Percentiles rank a stretch among this genome's conserved stretches.
phyloP scores from a whole-genome alignment of 768 basidiomycete genomes.

The Suillus subluteus region DNA sequence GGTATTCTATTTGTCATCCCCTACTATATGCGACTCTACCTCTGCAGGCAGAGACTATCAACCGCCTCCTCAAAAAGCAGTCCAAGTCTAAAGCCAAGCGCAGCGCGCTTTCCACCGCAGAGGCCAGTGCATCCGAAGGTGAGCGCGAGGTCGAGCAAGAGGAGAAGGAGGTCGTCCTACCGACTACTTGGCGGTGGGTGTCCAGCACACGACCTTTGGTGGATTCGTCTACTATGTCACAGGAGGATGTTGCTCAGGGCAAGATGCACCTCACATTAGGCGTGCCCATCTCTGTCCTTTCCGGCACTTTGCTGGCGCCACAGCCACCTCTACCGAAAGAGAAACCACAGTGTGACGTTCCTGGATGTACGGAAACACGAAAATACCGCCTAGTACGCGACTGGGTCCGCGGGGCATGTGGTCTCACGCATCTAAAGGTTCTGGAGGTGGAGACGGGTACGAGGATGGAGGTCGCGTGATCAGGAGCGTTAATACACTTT shows the following conservation, averaged over 20 bases:
- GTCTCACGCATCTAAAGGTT: constrained; percentile 63
- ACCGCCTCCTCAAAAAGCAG: constrained; percentile 86
- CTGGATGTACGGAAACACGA: constrained; percentile 55
- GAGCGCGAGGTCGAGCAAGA: constrained; percentile 24
- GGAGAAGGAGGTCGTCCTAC: constrained; percentile 44
- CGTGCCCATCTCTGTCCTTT: constrained; percentile 46
- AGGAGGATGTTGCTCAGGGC: constrained; percentile 13
- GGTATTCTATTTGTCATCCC: constrained; percentile 5
- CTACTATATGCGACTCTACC: not conserved
- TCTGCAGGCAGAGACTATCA: constrained; percentile 80
- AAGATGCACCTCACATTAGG: constrained; percentile 56
- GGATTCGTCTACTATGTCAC: constrained; percentile 7
- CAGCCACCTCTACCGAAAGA: constrained; percentile 17
- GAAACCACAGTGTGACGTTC: constrained; percentile 51
- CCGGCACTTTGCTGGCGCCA: constrained; percentile 10
- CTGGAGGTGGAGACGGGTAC: constrained; percentile 41
- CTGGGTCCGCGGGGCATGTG: constrained; percentile 63
- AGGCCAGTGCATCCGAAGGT: constrained; percentile 41
- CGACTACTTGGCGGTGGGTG: constrained; percentile 76
- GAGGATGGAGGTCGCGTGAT: not conserved
- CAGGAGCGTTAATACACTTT: not conserved
- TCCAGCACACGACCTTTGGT: constrained; percentile 49
- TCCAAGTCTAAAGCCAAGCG: constrained; percentile 67
- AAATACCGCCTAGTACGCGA: constrained; percentile 72
- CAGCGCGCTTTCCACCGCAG: constrained; percentile 49